Percentiles rank a stretch among this genome's conserved stretches.
Evolutionary conservation across 2,329 filamentous ascomycete genomes (phyloP).

Genomic region (Calonectria multiphialidica): DNA sequence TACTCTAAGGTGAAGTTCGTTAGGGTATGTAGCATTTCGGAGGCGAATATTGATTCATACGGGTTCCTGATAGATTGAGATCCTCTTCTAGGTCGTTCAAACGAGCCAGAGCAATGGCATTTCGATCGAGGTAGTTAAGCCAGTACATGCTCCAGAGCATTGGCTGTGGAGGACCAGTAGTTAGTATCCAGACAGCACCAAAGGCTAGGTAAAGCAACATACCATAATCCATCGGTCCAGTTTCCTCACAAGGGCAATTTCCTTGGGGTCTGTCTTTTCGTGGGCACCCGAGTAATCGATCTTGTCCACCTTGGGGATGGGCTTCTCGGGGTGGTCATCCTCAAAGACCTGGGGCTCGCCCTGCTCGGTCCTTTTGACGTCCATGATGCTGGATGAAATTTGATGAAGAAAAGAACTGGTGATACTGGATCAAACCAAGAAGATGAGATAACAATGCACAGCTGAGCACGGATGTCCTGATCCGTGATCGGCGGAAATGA

Average conservation of each 20-base stretch:
- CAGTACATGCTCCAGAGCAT: constrained; percentile 55
- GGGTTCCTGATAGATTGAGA: constrained; percentile 33
- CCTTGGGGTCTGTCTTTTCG: constrained; percentile 25
- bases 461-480: background rate
- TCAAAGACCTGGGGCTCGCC: background rate
- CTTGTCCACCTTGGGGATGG: constrained; percentile 8
- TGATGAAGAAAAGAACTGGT: background rate
- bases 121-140: constrained; percentile 58
- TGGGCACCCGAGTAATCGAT: constrained; percentile 33
- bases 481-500: background rate
- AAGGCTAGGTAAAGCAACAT: background rate
- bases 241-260: constrained; percentile 30
- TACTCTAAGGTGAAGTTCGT: constrained; percentile 35
- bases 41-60: background rate
- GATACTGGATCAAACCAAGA: background rate
- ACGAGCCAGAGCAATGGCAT: constrained; percentile 58
- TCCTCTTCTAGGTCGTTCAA: constrained; percentile 46
- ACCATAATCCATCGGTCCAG: constrained; percentile 28
- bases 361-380: background rate
- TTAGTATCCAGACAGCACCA: background rate
- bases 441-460: background rate
- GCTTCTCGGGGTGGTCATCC: constrained; percentile 4
- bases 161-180: constrained; percentile 18
- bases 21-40: background rate
- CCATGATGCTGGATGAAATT: background rate